Conservation (phyloP, 2,329 filamentous ascomycete genomes). For the Arthrobotrys megalospora region DNA sequence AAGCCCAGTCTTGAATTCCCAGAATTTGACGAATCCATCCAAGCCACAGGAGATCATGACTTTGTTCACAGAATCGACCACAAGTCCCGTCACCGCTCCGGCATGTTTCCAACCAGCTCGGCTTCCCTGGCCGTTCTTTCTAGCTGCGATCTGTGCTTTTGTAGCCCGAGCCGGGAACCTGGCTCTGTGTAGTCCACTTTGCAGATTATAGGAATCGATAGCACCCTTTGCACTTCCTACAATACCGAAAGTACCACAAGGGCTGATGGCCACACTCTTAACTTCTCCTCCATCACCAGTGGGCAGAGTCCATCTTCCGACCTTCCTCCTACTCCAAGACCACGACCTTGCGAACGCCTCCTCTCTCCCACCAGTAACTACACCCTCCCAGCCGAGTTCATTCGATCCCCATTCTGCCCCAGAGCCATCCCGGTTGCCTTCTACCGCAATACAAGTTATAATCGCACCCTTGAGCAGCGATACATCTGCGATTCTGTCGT, state of each 20-base stretch:
- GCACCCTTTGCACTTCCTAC: constrained; percentile 86
- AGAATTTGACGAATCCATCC: constrained; percentile 96
- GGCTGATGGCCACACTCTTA: constrained; percentile 86
- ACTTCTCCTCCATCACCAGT: constrained; percentile 88
- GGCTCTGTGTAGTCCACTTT: constrained; percentile 90
- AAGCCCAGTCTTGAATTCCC: constrained; percentile 90
- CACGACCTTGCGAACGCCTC: constrained; percentile 91
- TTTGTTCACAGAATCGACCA: constrained; percentile 90
- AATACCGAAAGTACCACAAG: constrained; percentile 93
- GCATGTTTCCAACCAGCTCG: constrained; percentile 75
- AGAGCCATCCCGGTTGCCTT: constrained; percentile 90
- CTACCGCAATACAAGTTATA: constrained; percentile 91
- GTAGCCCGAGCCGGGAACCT: constrained; percentile 86
- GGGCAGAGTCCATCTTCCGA: constrained; percentile 91
- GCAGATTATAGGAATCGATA: constrained; percentile 96
- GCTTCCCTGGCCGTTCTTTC: constrained; percentile 62
- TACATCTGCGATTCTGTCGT: constrained; percentile 74
- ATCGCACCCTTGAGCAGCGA: constrained; percentile 84
- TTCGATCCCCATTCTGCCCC: constrained; percentile 75
- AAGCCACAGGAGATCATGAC: constrained; percentile 86
- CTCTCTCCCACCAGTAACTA: constrained; percentile 90
- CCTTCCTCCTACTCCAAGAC: constrained; percentile 89
- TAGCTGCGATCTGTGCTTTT: constrained; percentile 74
- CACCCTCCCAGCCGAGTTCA: constrained; percentile 90
- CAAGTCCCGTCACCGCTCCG: constrained; percentile 85